A percentile compares a stretch with the other conserved stretches of the same genome.
Evolutionary conservation across 306 rosid genomes (phyloP).

Genomic region (Castanea sativa): DNA sequence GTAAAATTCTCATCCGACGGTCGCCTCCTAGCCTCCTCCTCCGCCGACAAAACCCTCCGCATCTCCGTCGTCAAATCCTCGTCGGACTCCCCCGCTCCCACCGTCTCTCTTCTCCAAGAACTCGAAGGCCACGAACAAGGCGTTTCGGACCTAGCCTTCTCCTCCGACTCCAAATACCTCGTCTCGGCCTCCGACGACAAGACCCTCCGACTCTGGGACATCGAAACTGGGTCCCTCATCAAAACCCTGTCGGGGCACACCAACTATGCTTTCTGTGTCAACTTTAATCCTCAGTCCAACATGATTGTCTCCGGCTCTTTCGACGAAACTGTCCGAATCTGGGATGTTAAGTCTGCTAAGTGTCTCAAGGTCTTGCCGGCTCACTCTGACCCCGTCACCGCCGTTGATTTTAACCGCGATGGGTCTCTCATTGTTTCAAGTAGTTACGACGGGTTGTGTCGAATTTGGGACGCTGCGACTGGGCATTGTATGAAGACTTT

Average conservation of each 20-base stretch:
- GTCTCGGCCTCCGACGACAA: conserved; percentile 97
- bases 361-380: conserved; percentile 92
- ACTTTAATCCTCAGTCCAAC: conserved; percentile 89
- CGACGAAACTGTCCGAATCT: conserved; percentile 91
- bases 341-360: conserved; percentile 89
- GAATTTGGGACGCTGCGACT: conserved; percentile 89
- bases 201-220: conserved; percentile 92
- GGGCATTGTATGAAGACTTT: conserved; percentile 94
- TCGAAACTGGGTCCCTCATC: conserved; percentile 62
- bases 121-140: conserved; percentile 84
- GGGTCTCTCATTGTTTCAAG: conserved; percentile 93
- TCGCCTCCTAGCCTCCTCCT: conserved; percentile 82
- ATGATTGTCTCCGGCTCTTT: conserved; percentile 90
- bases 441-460: conserved; percentile 89
- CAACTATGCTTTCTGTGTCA: conserved; percentile 84
- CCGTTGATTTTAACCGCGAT: conserved; percentile 89
- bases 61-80: conserved; percentile 48
- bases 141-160: conserved; percentile 89
- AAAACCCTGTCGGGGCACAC: conserved; percentile 90
- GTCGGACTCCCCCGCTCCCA: conserved; percentile 38
- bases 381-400: conserved; percentile 90
- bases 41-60: conserved; percentile 93
- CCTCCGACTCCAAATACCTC: conserved; percentile 76
- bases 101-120: conserved; percentile 62
- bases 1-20: conserved; percentile 90